phyloP scores from a whole-genome alignment of 1,284 basidiomycete genomes.

The Termitomyces sp. region DNA sequence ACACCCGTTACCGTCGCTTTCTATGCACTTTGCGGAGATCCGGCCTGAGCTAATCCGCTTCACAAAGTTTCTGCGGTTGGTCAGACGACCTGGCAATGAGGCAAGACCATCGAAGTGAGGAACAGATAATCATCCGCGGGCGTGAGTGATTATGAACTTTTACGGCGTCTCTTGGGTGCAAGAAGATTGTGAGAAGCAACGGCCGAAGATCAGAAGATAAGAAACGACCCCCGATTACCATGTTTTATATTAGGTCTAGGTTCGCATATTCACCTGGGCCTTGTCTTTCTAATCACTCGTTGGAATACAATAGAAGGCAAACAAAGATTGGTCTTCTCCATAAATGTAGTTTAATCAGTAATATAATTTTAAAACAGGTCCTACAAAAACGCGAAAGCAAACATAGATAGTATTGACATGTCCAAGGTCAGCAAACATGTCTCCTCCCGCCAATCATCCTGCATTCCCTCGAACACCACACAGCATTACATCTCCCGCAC shows the following conservation, averaged over 20 bases:
- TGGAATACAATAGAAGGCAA: background rate
- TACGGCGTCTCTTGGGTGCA: background rate
- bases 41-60: background rate
- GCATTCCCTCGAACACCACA: conserved; percentile 69
- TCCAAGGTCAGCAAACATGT: conserved; percentile 36
- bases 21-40: too few relatives aligned
- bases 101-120: background rate
- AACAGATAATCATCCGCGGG: background rate
- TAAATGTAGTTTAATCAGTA: background rate
- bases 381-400: background rate
- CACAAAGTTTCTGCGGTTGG: background rate
- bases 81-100: background rate
- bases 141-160: background rate
- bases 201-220: too few relatives aligned
- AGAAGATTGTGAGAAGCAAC: too few relatives aligned
- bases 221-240: too few relatives aligned
- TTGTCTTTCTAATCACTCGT: background rate
- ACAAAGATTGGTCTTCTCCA: background rate
- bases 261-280: too few relatives aligned
- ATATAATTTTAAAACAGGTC: background rate
- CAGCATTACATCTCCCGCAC: conserved; percentile 57
- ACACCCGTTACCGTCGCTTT: too few relatives aligned
- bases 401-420: background rate
- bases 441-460: conserved; percentile 47
- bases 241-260: too few relatives aligned